Base-by-base conservation (phyloP, 495 filamentous ascomycete genomes). In the Hypoxylon trugodes region DNA sequence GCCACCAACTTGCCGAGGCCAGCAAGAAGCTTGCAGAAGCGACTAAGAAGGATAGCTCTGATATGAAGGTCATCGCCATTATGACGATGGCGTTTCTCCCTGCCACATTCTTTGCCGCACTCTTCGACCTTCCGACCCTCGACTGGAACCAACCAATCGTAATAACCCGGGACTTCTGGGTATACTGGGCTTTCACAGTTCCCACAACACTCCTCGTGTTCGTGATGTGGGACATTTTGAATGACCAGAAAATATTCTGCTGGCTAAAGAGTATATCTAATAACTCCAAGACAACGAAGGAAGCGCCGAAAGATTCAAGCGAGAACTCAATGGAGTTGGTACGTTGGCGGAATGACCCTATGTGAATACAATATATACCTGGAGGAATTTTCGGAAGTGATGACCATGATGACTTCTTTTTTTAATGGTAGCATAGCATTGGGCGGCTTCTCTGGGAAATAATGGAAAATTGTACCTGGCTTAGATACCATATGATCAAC, bases 51-150 rank as follows among this genome's bases (percentile, higher is more conserved):
- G 72, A 74, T 16, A 73, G 72, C 24, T 49, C 65, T 0, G 55
- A 60, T 1, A 74, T 74, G 71, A 70, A 74, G 32, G 59, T 59
- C 1, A 58, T 74, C 19, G 67, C 71, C 0, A 32, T 74, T 0
- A 42, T 74, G 42, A 74, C 71, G 6, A 65, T 73, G 47, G 41
- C 60, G 2, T 74, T 74, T 40, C 51, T 73, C n/a, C 71, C 71
- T n/a, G 69, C 43, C 1, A 73, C 71, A 7, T 73, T 65, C 61
- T 58, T 62, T 8, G 37, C 59, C 3, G 32, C 51, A 1, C 49
- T 62, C 12, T 62, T 62, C 10, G 30, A 37, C 30, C 13, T 57
- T 0, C 59, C 59, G 1, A 46, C 38, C 3, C 50, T 62, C 2
- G 50, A 32, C 2, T 62, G 59, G 59, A 51, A 62, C 1, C 24